A percentile compares a stretch with the other conserved stretches of the same genome.
Evolutionary conservation across 2,329 filamentous ascomycete genomes (phyloP).

Genomic region (Colletotrichum eremochloae): DNA sequence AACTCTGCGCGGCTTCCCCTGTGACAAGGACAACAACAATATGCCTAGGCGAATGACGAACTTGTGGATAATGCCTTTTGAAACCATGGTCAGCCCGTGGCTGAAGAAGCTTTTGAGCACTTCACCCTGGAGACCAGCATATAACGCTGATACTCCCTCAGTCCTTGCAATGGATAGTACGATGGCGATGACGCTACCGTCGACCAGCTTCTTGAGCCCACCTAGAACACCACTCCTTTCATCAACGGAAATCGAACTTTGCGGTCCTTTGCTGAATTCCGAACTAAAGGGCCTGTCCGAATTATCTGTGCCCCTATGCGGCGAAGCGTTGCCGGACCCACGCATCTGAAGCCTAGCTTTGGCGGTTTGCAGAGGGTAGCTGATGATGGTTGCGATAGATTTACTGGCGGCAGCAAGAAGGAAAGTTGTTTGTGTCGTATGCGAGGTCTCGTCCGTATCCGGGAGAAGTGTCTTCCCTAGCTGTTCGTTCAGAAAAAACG

Average conservation of each 20-base stretch:
- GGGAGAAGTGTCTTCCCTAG: conserved; percentile 72
- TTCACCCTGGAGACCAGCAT: conserved; percentile 82
- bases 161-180: conserved; percentile 69
- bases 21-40: conserved; percentile 48
- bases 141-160: conserved; percentile 79
- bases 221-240: neutral
- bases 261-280: neutral
- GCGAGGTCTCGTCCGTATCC: conserved; percentile 55
- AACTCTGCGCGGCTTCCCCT: conserved; percentile 6
- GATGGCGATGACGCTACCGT: conserved; percentile 72
- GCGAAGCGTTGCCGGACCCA: conserved; percentile 25
- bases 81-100: conserved; percentile 88
- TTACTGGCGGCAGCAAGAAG: conserved; percentile 81
- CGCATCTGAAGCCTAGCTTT: conserved; percentile 82
- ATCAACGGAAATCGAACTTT: conserved; percentile 2
- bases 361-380: conserved; percentile 89
- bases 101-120: conserved; percentile 86
- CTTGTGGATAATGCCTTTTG: conserved; percentile 83
- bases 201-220: conserved; percentile 46
- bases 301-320: conserved; percentile 45
- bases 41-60: conserved; percentile 81
- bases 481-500: conserved; percentile 84
- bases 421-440: conserved; percentile 49
- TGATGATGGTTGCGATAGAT: conserved; percentile 79
- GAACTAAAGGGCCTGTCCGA: conserved; percentile 19